These are phyloP conservation scores for Corymbia maculata DNA, from an alignment of 345 rosid species.

Conservation along the genomic window DNA sequence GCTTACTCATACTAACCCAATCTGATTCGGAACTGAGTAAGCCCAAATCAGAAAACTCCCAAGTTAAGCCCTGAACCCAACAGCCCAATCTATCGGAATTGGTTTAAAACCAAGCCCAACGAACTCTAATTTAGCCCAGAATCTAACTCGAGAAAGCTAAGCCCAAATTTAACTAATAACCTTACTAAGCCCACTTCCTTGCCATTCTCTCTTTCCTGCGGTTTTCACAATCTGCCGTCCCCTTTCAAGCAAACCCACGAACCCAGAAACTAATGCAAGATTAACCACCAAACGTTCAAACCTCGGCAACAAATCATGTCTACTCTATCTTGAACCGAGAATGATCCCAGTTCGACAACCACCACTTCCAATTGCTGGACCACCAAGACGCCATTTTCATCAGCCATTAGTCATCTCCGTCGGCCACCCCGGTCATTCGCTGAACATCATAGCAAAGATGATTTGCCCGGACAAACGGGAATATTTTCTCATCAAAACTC, in stretches of 20 bases:
- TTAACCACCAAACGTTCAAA: no score
- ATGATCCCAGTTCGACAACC: no score
- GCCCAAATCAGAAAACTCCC: not conserved
- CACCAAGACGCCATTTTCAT: not conserved
- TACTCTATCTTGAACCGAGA: no score
- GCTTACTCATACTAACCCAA: fast-evolving
- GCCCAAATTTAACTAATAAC: not conserved
- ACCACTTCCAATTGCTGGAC: not conserved
- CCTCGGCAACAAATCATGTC: no score
- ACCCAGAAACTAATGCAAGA: no score
- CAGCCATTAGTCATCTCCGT: not conserved
- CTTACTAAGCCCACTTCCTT: not conserved
- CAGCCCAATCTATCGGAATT: not conserved
- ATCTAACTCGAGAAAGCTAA: not conserved
- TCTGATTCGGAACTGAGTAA: not conserved
- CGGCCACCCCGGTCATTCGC: fast-evolving
- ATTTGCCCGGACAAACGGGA: not conserved
- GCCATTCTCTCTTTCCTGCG: not conserved
- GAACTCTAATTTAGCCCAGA: not conserved
- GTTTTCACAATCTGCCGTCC: not conserved
- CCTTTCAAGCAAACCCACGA: no score
- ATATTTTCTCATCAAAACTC: no score
- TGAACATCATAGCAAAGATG: not conserved
- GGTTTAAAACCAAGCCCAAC: not conserved
- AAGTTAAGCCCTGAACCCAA: not conserved